Evolutionary conservation across 805 yeast species (phyloP).

Genomic region (Saccharomycopsis guyanensis): DNA sequence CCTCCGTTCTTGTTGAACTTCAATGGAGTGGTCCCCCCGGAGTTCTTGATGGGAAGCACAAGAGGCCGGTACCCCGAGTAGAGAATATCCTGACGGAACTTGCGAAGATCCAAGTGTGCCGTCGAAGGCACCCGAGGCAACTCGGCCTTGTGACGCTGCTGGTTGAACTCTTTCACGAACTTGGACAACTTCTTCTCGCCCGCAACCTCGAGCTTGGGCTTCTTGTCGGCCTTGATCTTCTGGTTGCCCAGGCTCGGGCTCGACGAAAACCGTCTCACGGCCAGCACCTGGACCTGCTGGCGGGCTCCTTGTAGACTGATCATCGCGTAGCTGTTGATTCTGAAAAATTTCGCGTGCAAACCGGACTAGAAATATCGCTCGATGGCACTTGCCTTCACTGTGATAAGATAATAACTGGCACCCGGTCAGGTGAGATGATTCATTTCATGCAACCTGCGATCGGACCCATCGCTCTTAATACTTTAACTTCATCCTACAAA

Average conservation of each 20-base stretch:
- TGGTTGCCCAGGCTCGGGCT: not conserved
- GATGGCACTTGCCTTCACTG: too few species aligned
- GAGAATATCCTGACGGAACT: conserved; percentile 17
- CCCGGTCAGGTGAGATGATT: not conserved
- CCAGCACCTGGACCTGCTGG: too few species aligned
- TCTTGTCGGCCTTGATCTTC: not conserved
- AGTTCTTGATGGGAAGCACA: conserved; percentile 14
- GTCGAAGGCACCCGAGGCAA: conserved; percentile 18
- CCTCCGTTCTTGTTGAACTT: not conserved
- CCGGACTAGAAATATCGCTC: too few species aligned
- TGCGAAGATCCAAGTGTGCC: conserved; percentile 16
- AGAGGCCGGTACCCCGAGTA: conserved; percentile 20
- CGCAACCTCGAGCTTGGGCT: not conserved
- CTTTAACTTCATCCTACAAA: not conserved
- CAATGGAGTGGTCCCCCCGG: not conserved
- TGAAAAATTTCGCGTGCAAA: too few species aligned
- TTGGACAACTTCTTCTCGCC: conserved; percentile 18
- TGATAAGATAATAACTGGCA: not conserved
- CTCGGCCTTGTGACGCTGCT: not conserved
- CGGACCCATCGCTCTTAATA: not conserved
- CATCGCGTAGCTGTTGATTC: not conserved
- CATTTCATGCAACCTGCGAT: not conserved
- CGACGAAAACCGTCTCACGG: not conserved
- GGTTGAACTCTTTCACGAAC: conserved; percentile 18
- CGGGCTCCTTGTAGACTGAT: not conserved